Conservation (phyloP, 2,329 filamentous ascomycete species). For the Zasmidium cellare region DNA sequence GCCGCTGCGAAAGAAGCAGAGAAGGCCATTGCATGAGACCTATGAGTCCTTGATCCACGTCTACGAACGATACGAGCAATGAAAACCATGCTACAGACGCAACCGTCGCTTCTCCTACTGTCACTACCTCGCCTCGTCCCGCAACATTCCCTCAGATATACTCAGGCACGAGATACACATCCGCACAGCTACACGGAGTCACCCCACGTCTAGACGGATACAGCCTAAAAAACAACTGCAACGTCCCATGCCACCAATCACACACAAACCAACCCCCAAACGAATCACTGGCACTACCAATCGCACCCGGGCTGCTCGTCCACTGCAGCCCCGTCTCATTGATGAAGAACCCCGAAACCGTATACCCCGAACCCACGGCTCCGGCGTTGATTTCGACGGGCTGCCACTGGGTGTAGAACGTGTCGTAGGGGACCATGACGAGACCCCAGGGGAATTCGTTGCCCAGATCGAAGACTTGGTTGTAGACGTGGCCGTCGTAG, state of each 20-base stretch:
- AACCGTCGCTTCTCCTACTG: too few relatives aligned
- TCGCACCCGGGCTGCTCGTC: slow-evolving; percentile 14
- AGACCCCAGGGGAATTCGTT: slow-evolving; percentile 29
- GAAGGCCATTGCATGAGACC: background rate
- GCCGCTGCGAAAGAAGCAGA: background rate
- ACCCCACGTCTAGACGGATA: slow-evolving; percentile 15
- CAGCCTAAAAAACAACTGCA: slow-evolving; percentile 35
- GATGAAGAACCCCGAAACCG: slow-evolving; percentile 23
- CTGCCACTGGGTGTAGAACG: slow-evolving; percentile 34
- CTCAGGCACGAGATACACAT: slow-evolving; percentile 30
- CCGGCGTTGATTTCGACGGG: slow-evolving; percentile 34
- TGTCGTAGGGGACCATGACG: slow-evolving; percentile 17
- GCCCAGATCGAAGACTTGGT: slow-evolving; percentile 35
- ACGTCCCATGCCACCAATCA: slow-evolving; percentile 35
- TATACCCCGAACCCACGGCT: slow-evolving; percentile 8
- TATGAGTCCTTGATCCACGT: too few relatives aligned
- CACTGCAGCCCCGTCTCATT: slow-evolving; percentile 37
- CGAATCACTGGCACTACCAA: slow-evolving; percentile 10
- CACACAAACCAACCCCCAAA: slow-evolving; percentile 36
- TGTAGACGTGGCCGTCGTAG: slow-evolving; percentile 19
- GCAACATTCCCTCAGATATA: slow-evolving; percentile 24
- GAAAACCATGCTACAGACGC: too few relatives aligned
- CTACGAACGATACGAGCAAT: too few relatives aligned
- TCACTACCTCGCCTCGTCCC: background rate
- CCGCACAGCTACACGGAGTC: slow-evolving; percentile 32